Evolutionary conservation across 2,329 filamentous ascomycete species (phyloP).

Genomic region (Myriosclerotinia scirpicola): DNA sequence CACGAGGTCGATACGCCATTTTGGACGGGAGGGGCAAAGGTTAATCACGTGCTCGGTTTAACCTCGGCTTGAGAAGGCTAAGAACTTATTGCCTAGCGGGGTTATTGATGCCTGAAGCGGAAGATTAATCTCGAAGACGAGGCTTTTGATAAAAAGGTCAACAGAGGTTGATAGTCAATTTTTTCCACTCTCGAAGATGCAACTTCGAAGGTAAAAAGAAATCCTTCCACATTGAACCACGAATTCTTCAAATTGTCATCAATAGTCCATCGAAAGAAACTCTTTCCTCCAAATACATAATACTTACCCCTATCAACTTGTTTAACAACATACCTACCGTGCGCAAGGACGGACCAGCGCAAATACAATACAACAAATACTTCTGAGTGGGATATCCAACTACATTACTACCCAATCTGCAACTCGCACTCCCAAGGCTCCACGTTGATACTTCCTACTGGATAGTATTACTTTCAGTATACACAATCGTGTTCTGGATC

Average conservation of each 20-base stretch:
- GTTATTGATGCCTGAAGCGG: slow-evolving; percentile 14
- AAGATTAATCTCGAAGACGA: slow-evolving; percentile 24
- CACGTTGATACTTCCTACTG: slow-evolving; percentile 19
- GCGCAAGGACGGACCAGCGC: slow-evolving; percentile 18
- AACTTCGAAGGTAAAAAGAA: neutral
- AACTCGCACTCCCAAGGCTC: slow-evolving; percentile 1
- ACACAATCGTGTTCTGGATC: slow-evolving; percentile 10
- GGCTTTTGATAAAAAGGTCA: slow-evolving; percentile 22
- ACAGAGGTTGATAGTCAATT: neutral
- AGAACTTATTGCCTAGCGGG: slow-evolving; percentile 21
- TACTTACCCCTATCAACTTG: slow-evolving; percentile 8
- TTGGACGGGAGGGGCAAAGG: neutral
- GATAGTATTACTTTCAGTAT: neutral
- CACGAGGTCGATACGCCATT: neutral
- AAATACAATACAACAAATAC: slow-evolving; percentile 22
- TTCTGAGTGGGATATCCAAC: slow-evolving; percentile 8
- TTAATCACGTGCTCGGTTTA: neutral
- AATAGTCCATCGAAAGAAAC: neutral
- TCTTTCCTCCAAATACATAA: neutral
- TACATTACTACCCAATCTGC: neutral
- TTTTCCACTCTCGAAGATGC: slow-evolving; percentile 3
- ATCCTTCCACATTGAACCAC: neutral
- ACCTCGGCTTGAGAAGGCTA: neutral
- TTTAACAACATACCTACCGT: slow-evolving; percentile 18
- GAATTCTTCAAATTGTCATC: slow-evolving; percentile 2